Percentiles rank a stretch among this genome's conserved stretches.
Conservation (phyloP, 768 basidiomycete genomes). For the Lactarius hengduanensis region DNA sequence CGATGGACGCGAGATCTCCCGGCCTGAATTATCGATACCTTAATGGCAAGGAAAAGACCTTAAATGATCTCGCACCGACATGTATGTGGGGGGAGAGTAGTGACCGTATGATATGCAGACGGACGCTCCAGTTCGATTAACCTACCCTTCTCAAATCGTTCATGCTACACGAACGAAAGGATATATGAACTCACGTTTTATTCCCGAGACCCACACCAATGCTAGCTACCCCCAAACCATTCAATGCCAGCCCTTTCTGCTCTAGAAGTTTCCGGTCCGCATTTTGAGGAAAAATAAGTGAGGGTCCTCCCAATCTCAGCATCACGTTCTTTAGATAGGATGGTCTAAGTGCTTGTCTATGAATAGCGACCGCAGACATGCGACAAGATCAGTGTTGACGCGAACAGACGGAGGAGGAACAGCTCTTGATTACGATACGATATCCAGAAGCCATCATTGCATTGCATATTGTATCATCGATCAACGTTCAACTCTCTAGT, state of each 20-base stretch:
- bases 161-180: background rate
- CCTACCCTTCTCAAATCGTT: slow-evolving; percentile 46
- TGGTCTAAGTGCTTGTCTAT: slow-evolving; percentile 61
- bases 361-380: slow-evolving; percentile 48
- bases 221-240: slow-evolving; percentile 64
- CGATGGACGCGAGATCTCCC: slow-evolving; percentile 86
- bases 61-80: slow-evolving; percentile 54
- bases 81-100: slow-evolving; percentile 80
- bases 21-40: slow-evolving; percentile 46
- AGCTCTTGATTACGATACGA: background rate
- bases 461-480: background rate
- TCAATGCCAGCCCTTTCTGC: slow-evolving; percentile 78
- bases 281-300: slow-evolving; percentile 79
- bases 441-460: background rate
- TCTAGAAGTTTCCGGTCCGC: slow-evolving; percentile 81
- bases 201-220: slow-evolving; percentile 89
- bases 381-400: background rate
- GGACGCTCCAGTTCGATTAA: slow-evolving; percentile 86
- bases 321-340: slow-evolving; percentile 70
- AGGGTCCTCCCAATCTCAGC: slow-evolving; percentile 80
- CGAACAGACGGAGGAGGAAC: background rate
- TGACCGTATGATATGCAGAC: slow-evolving; percentile 68
- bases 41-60: background rate
- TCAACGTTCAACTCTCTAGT: background rate
- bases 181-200: slow-evolving; percentile 60